phyloP scores from a whole-genome alignment of 192 early-diverging fungal genomes.

The Kickxella alabastrina region DNA sequence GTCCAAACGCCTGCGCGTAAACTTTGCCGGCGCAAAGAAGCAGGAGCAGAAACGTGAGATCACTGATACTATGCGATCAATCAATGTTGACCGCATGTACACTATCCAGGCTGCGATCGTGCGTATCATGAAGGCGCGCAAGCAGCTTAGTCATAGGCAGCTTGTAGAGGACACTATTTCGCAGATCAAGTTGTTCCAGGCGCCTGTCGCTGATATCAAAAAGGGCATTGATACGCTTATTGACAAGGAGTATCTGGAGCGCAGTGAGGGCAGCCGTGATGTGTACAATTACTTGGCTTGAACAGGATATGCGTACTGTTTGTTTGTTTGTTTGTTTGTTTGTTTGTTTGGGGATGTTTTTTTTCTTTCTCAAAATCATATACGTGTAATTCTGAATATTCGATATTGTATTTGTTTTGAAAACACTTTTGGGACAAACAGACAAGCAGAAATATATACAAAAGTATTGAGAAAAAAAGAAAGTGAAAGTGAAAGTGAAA shows the following conservation, averaged over 20 bases:
- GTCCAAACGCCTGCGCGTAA: conserved; percentile 85
- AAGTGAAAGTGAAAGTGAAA: too few species aligned
- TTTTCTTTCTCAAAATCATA: too few species aligned
- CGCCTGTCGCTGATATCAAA: conserved; percentile 87
- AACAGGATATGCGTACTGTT: conserved; percentile 2
- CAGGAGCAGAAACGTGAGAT: conserved; percentile 87
- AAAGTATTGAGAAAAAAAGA: too few species aligned
- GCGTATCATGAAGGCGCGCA: conserved; percentile 98
- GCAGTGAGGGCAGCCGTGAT: conserved; percentile 76
- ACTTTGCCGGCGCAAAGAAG: conserved; percentile 81
- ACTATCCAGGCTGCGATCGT: conserved; percentile 99
- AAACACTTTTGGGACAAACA: not conserved
- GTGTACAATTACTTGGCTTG: conserved; percentile 82
- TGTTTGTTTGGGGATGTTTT: not conserved
- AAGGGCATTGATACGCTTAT: conserved; percentile 92
- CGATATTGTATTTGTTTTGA: not conserved
- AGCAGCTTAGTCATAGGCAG: conserved; percentile 76
- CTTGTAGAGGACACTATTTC: conserved; percentile 87
- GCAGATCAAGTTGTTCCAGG: conserved; percentile 88
- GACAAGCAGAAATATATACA: not conserved
- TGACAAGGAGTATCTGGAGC: conserved; percentile 90
- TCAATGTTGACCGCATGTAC: conserved; percentile 88
- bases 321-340: not conserved
- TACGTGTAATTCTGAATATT: too few species aligned
- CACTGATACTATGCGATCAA: conserved; percentile 87